Evolutionary conservation across 331 rosid species (phyloP), one percentile per base, ranked within the genome.

Genomic region (Quercus phellos): DNA sequence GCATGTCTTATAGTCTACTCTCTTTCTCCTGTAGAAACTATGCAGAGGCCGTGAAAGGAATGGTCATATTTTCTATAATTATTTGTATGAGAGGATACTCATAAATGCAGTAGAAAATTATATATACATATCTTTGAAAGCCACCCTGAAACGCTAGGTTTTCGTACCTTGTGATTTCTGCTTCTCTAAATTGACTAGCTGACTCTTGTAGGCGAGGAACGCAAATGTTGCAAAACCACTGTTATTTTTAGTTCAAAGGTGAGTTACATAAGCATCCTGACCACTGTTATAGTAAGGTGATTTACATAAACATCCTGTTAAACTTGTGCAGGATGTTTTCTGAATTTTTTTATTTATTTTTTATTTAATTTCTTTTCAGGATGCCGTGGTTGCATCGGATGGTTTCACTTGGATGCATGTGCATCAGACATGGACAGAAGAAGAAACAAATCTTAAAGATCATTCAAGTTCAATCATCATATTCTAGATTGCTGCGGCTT

Each of bases 351-450:
- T 32, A 0, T 30, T 56, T 73, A 55, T 60, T 70, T 80, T 82
- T 0, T 6, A 5, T 24, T 24, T 24, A 6, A 38, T 50, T 81
- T 80, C 42, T 16, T 87, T 82, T 85, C 90, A 92, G 99, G 96
- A 84, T 74, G 60, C 83, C 9, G 76, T 22, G 43, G 63, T 55
- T 14, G 2, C n/a, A 14, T 27, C 80, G 8, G 79, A 72, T 56
- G 89, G 86, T 74, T 86, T 76, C 73, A 88, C 75, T n/a, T 91
- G 85, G 94, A 24, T 86, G 74, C 96, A 90, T 68, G 81, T 83
- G 73, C 99, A 94, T 59, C 88, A 91, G 80, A 90, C 97, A 3
- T 82, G 85, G 89, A 30, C 75, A 82, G 86, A 85, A 66, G 82
- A 82, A 58, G 82, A 81, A 58, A 73, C 81, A 6, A 80, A 50